Evolutionary conservation across 768 basidiomycete species (phyloP), one percentile per base, ranked within the genome.

Genomic region (Coprinopsis sp.): DNA sequence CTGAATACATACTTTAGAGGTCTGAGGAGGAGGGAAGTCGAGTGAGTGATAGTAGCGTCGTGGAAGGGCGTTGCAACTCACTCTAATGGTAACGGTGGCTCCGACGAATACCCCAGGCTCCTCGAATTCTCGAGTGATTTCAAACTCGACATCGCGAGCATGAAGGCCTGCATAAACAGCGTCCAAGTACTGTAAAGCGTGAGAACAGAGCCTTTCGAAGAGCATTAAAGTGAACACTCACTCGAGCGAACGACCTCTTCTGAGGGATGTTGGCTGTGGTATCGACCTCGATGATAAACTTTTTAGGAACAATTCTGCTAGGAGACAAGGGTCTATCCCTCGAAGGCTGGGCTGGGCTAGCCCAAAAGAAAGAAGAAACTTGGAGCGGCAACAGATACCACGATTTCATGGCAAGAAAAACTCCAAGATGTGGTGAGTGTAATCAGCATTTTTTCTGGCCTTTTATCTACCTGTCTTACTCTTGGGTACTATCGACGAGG

Each of bases 201-300:
- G n/a, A n/a, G n/a, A n/a, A n/a, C n/a, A n/a, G 29, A 22, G 48
- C 42, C 10, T 11, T 12, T 21, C 14, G n/a, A n/a, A n/a, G n/a
- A n/a, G n/a, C n/a, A 29, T 37, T 30, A 16, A 22, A 39, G 18
- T 23, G 13, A 10, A n/a, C 24, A 50, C 64, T 22, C 56, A 65
- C 63, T 19, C 60, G 57, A 40, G 54, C 38, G 52, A 56, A 54
- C 3, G 65, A 64, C 16, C 68, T 58, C 49, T 68, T 73, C 21
- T 44, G 62, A 14, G 68, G 61, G 40, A 72, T 66, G 41, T 61
- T 55, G 23, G 69, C 64, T 31, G 64, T 29, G 33, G 52, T 54
- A 40, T 78, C 74, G n/a, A 82, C 70, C 54, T 83, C 80, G 44
- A 83, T 68, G 46, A 82, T 78, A 52, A 77, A 81, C 22, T 42